Percentiles rank a stretch among this genome's conserved stretches.
These are phyloP conservation scores for Talaromyces sp. DNA, from an alignment of 2,329 filamentous ascomycete genomes.

Conservation along the genomic window DNA sequence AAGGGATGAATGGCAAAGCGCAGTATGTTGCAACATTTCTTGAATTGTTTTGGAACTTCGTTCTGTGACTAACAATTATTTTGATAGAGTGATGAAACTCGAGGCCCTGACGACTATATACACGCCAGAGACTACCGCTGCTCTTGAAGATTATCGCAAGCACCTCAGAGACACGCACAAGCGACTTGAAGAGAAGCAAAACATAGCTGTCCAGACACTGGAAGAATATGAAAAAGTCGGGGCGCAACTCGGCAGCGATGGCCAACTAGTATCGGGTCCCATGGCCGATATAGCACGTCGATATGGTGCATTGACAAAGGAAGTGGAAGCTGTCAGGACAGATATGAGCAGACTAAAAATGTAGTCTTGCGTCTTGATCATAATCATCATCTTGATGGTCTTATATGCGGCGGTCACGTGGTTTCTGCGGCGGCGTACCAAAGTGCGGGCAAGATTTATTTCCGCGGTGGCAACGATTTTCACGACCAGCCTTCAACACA, in stretches of 20 bases:
- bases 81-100: slow-evolving; percentile 29
- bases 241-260: neutral
- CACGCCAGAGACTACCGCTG: slow-evolving; percentile 31
- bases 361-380: slow-evolving; percentile 4
- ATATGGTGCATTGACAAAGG: slow-evolving; percentile 32
- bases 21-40: slow-evolving; percentile 21
- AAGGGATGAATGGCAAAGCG: slow-evolving; percentile 32
- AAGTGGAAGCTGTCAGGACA: slow-evolving; percentile 32
- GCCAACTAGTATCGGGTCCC: slow-evolving; percentile 16
- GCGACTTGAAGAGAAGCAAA: slow-evolving; percentile 26
- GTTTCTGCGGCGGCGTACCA: neutral
- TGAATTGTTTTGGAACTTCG: neutral
- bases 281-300: slow-evolving; percentile 33
- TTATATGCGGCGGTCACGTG: neutral
- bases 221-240: slow-evolving; percentile 29
- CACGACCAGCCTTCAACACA: neutral
- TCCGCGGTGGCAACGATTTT: neutral
- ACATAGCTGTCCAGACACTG: slow-evolving; percentile 26
- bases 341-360: slow-evolving; percentile 28
- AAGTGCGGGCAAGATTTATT: neutral
- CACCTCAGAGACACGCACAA: slow-evolving; percentile 26
- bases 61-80: neutral
- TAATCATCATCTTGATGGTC: neutral
- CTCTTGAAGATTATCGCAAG: slow-evolving; percentile 27
- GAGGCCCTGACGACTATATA: slow-evolving; percentile 33